Evolutionary conservation across 352 stramenopile genomes (phyloP), one percentile per base, ranked within the genome.

Genomic region (Phytophthora pluvialis): DNA sequence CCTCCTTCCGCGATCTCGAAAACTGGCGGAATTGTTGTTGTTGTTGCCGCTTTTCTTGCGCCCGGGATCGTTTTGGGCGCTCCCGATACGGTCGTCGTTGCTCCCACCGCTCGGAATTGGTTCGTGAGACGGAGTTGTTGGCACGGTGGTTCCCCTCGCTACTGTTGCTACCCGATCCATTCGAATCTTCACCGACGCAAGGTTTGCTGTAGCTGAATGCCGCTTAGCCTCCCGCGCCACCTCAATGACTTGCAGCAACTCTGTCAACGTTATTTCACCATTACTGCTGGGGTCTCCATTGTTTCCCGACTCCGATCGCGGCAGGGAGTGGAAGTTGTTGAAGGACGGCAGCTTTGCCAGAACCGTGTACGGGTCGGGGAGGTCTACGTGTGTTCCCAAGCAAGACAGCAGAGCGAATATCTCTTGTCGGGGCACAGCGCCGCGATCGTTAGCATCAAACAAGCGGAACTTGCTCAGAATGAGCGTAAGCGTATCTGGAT

Each of bases 361-460:
- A 16, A 83, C 50, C 15, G 71, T 64, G 57, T 77, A 80, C 40
- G 80, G 57, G 58, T 86, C 75, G 5, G 73, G 63, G 28, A 86
- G 68, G 26, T 86, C 75, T 44, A 72, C 50, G 15, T 58, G 67
- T 32, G 55, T 73, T 5, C 67, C 73, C 49, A 86, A 42, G 9
- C 72, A 60, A 2, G 72, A 73, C 4, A 86, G 60, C 9, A 86
- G 28, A 16, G 75, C 46, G 32, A 81, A 83, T 33, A 83, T 7
- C 36, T 86, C 78, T 26, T 77, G 64, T 2, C 73, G 64, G 0
- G 75, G 70, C 10, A 86, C 44, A 4, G 64, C 43, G 8, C 78
- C 78, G 3, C 49, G 46, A 32, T 86, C 70, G 26, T 81, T 75
- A n/a, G 81, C 68, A 45, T 82, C 75, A 46, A 86, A 86, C 18